A percentile compares a stretch with the other conserved stretches of the same genome.
Evolutionary conservation across 805 yeast species (phyloP).

Genomic region (Candida railenensis): DNA sequence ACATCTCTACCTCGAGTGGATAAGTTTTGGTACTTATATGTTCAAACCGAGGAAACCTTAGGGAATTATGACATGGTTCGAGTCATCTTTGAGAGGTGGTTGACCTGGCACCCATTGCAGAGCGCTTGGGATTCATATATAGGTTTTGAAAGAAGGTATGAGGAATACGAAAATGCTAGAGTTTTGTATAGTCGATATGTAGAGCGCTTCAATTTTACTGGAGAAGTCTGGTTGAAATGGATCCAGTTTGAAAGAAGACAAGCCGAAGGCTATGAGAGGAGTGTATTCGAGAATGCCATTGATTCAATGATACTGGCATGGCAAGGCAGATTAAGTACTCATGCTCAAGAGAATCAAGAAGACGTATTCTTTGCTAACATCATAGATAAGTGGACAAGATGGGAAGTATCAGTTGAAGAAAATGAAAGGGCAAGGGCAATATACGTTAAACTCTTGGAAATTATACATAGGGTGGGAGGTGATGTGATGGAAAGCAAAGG

Average conservation of each 20-base stretch:
- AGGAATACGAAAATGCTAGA: constrained; percentile 55
- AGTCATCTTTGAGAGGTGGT: constrained; percentile 74
- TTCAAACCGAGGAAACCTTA: constrained; percentile 77
- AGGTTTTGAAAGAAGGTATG: constrained; percentile 69
- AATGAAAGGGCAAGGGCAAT: constrained; percentile 62
- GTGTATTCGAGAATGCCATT: constrained; percentile 65
- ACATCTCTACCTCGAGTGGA: constrained; percentile 73
- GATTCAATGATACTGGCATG: constrained; percentile 43
- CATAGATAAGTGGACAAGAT: constrained; percentile 59
- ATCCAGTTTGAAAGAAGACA: constrained; percentile 59
- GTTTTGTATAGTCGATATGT: constrained; percentile 58
- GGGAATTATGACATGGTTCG: constrained; percentile 63
- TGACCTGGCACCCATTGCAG: constrained; percentile 66
- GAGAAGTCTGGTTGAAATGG: constrained; percentile 75
- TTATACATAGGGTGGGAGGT: not conserved
- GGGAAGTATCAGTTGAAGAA: constrained; percentile 65
- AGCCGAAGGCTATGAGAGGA: constrained; percentile 41
- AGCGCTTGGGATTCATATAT: constrained; percentile 76
- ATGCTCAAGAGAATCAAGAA: constrained; percentile 5
- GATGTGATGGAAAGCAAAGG: constrained; percentile 6
- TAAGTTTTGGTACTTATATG: constrained; percentile 83
- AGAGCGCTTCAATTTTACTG: constrained; percentile 29
- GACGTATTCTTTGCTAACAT: constrained; percentile 32
- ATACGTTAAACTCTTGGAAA: constrained; percentile 49
- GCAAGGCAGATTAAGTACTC: constrained; percentile 5